A percentile compares a stretch with the other conserved stretches of the same genome.
Evolutionary conservation across 139 green algal species (phyloP).

Genomic region (Auxenochlorella pyrenoidosa): DNA sequence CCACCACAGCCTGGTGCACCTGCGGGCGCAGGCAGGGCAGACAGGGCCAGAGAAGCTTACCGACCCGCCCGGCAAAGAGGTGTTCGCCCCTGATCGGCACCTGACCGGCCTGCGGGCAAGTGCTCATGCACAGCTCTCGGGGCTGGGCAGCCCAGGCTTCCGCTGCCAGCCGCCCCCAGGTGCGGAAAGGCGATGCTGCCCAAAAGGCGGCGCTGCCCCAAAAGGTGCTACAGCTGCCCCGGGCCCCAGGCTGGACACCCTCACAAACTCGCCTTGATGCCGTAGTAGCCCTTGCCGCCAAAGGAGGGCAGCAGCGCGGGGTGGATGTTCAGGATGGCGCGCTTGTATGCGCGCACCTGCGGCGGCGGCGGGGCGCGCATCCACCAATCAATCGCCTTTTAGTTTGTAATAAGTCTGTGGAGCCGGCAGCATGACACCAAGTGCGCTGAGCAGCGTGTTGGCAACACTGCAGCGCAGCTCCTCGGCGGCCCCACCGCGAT

Average conservation of each 20-base stretch:
- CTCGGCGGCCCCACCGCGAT: no score
- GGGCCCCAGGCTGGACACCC: no score
- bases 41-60: neutral
- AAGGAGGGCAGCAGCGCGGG: conserved; percentile 96
- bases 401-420: no score
- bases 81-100: neutral
- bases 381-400: no score
- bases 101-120: neutral
- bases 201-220: no score
- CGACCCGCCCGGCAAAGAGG: no score
- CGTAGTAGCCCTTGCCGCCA: conserved; percentile 96
- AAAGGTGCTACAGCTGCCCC: no score
- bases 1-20: conserved; percentile 94
- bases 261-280: conserved; percentile 47
- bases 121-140: neutral
- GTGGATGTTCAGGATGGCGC: conserved; percentile 98
- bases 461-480: no score
- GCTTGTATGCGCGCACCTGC: conserved; percentile 68
- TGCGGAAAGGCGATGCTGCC: neutral
- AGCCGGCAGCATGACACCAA: no score
- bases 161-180: neutral
- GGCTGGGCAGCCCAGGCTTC: neutral
- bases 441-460: no score
- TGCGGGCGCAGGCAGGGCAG: conserved; percentile 15
- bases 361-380: no score